Base-by-base conservation (phyloP, 176 grass and related monocot species). In the Aegilops umbellulata region DNA sequence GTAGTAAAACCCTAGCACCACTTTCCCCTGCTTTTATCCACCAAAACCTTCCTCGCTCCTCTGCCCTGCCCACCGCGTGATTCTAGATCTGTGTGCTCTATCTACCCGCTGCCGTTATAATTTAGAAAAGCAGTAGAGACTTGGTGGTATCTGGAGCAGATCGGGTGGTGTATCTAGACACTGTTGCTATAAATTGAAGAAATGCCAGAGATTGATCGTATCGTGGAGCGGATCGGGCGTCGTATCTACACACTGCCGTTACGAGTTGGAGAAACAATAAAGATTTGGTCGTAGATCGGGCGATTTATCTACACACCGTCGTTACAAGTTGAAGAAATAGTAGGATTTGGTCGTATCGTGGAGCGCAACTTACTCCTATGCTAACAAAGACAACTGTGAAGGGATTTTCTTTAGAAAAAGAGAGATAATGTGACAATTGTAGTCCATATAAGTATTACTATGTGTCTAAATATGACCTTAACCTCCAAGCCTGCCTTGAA, bases 1-100 rank as follows among this genome's bases (percentile, higher is more conserved):
- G 73, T 53, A 53, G 73, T 76, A 76, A 76, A 76, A 76, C 73
- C 73, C 73, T 76, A 76, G 72, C 72, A 19, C 5, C 23, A 53
- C 26, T 74, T 74, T 74, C 24, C 24, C 39, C 44, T 42, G 12
- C 26, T 16, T 49, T 8, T 29, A 27, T 19, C 46, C 42, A 27
- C 7, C 24, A 10, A 75, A 75, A 75, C 26, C 72, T 13, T 7
- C 2, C 39, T 8, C 12, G 0, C 41, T 14, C 22, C 10, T 3
- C 72, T 16, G 71, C 26, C 27, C 42, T 24, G 44, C 23, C 3
- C 71, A 74, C 41, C 3, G 14, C 1, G 3, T 74, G 15, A 47
- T 47, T 27, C 2, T 3, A 26, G 38, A 25, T 41, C 49, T 53
- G 16, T 53, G 49, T 53, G 49, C 16, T 17, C 2, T 58, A 9